Percentiles rank a stretch among this genome's conserved stretches.
Evolutionary conservation across 257 asterid genomes (phyloP).

Genomic region (Gynochthodes officinalis): DNA sequence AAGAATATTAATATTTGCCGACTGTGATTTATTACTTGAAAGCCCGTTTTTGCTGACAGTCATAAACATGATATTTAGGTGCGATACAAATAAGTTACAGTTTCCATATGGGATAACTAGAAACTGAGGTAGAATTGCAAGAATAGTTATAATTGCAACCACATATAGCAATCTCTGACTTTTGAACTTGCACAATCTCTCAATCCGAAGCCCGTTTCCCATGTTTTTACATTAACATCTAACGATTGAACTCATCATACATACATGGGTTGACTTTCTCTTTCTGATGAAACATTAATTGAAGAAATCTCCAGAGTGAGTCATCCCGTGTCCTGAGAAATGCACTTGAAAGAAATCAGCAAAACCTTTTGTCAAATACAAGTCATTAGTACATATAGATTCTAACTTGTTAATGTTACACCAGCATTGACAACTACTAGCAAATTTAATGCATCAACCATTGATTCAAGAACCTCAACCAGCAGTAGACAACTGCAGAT

Average conservation of each 20-base stretch:
- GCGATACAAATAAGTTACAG: constrained; percentile 26
- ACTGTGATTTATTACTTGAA: constrained; percentile 17
- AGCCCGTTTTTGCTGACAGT: constrained; percentile 5
- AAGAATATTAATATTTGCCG: constrained; percentile 11
- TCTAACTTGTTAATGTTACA: too few relatives aligned
- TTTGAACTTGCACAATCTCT: constrained; percentile 20
- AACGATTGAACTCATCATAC: too few relatives aligned
- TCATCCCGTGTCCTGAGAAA: not conserved
- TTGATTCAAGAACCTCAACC: not conserved
- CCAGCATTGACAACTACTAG: too few relatives aligned
- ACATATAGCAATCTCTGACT: constrained; percentile 21
- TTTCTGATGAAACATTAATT: not conserved
- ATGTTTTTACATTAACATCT: constrained; percentile 16
- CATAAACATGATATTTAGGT: constrained; percentile 15
- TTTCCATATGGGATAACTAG: constrained; percentile 28
- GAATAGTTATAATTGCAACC: constrained; percentile 26
- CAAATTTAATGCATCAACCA: too few relatives aligned
- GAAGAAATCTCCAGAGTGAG: not conserved
- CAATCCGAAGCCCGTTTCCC: constrained; percentile 31
- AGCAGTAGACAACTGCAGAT: not conserved
- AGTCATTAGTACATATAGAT: not conserved
- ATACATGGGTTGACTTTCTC: constrained; percentile 5
- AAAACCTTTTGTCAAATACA: too few relatives aligned
- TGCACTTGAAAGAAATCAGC: not conserved
- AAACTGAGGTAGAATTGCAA: constrained; percentile 29